Conservation (phyloP, 805 yeast genomes). For the Yarrowia porcina region DNA sequence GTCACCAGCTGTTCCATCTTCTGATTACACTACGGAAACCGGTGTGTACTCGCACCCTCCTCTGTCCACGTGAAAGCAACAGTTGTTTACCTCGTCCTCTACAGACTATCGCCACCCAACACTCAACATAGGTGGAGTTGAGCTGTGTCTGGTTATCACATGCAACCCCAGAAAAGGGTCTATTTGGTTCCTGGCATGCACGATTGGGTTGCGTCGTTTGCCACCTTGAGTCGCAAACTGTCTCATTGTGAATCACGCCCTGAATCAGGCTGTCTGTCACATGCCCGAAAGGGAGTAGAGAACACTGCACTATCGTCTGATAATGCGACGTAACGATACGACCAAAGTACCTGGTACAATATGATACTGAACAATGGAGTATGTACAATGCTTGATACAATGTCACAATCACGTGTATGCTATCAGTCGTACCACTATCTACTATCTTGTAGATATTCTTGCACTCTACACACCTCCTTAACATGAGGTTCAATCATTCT, state of each 20-base stretch:
- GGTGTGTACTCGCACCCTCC: too few species aligned
- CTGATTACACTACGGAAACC: neutral
- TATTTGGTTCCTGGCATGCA: neutral
- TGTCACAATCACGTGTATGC: neutral
- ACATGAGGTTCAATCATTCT: too few species aligned
- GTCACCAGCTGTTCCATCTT: too few species aligned
- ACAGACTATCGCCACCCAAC: neutral
- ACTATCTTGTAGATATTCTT: too few species aligned
- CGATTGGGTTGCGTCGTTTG: conserved; percentile 3
- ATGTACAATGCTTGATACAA: too few species aligned
- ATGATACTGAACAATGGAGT: too few species aligned
- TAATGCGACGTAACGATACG: too few species aligned
- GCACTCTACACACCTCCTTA: too few species aligned
- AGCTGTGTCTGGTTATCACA: neutral
- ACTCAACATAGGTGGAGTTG: neutral
- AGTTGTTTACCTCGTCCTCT: neutral
- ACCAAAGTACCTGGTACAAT: too few species aligned
- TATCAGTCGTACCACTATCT: too few species aligned
- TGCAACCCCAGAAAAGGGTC: neutral
- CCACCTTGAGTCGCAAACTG: neutral
- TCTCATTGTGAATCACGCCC: conserved; percentile 5
- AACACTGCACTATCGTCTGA: too few species aligned
- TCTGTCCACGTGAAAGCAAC: neutral
- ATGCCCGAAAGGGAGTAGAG: too few species aligned
- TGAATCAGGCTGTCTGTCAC: conserved; percentile 2